Evolutionary conservation across 1,139 yeast genomes (phyloP).

Genomic region (Waltiozyma sp.): DNA sequence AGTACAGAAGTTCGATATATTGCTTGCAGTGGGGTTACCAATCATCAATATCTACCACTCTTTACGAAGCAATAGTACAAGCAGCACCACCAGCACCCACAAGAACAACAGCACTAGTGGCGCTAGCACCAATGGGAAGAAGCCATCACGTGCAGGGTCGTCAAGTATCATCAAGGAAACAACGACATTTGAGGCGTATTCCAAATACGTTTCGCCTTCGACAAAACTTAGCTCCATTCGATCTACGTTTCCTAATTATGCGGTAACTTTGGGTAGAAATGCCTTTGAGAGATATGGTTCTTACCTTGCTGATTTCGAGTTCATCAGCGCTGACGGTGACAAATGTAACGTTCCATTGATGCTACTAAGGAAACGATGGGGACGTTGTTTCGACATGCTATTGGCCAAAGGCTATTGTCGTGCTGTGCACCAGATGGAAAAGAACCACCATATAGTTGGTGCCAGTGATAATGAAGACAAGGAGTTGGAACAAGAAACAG

Average conservation of each 20-base stretch:
- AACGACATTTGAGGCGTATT: constrained; percentile 50
- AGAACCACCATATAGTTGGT: constrained; percentile 3
- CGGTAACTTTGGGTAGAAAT: constrained; percentile 65
- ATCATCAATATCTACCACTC: constrained; percentile 43
- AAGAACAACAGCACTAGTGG: neutral
- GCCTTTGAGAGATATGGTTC: constrained; percentile 60
- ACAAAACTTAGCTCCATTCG: constrained; percentile 53
- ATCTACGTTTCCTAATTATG: constrained; percentile 64
- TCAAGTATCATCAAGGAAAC: constrained; percentile 6
- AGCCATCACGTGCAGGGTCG: neutral
- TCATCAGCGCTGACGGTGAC: constrained; percentile 57
- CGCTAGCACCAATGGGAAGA: constrained; percentile 1
- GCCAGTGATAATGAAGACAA: constrained; percentile 3
- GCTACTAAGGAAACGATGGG: constrained; percentile 65
- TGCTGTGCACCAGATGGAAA: constrained; percentile 37
- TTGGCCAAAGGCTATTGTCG: constrained; percentile 53
- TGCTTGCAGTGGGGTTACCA: constrained; percentile 54
- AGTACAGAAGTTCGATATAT: constrained; percentile 45
- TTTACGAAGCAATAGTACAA: constrained; percentile 14
- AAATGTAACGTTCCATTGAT: constrained; percentile 49
- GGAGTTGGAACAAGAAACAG: constrained; percentile 9
- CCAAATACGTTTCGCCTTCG: constrained; percentile 68
- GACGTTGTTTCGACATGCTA: constrained; percentile 49
- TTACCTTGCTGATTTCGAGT: constrained; percentile 58
- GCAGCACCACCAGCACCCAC: neutral